Conservation (phyloP, 2,329 filamentous ascomycete genomes). For the Graphiopsis chlorocephala region DNA sequence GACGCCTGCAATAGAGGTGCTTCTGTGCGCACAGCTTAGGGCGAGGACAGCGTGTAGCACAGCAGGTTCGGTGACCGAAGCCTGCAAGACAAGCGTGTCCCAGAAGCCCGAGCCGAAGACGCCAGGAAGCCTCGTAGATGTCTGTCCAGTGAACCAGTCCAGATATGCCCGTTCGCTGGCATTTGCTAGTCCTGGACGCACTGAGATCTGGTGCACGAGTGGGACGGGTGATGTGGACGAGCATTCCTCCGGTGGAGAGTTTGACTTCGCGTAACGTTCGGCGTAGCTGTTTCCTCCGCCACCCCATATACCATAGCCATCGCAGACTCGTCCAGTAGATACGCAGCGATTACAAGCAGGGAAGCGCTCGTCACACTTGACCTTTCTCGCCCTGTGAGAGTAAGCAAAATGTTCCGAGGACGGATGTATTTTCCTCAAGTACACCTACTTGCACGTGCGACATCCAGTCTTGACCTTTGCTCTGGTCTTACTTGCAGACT, state of each 20-base stretch:
- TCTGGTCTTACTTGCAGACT: slow-evolving; percentile 6
- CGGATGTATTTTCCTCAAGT: not conserved
- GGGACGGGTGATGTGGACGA: slow-evolving; percentile 21
- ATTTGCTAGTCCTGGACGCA: slow-evolving; percentile 3
- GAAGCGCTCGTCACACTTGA: slow-evolving; percentile 39
- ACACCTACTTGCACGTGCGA: slow-evolving; percentile 30
- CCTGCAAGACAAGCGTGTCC: slow-evolving; percentile 40
- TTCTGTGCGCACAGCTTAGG: slow-evolving; percentile 37
- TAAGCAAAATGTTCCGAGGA: not conserved
- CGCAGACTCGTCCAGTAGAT: slow-evolving; percentile 38
- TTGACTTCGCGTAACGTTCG: slow-evolving; percentile 17
- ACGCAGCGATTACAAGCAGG: slow-evolving; percentile 39
- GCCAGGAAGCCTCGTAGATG: slow-evolving; percentile 36
- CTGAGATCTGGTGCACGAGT: slow-evolving; percentile 17
- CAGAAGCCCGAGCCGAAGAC: slow-evolving; percentile 38
- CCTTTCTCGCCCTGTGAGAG: slow-evolving; percentile 25
- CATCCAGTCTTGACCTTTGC: slow-evolving; percentile 23
- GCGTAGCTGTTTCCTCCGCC: slow-evolving; percentile 30
- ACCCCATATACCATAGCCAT: slow-evolving; percentile 46
- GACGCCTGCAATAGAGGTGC: slow-evolving; percentile 24
- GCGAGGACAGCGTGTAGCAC: slow-evolving; percentile 45
- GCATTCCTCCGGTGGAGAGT: slow-evolving; percentile 18
- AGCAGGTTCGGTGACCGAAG: slow-evolving; percentile 39
- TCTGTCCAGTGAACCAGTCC: slow-evolving; percentile 46
- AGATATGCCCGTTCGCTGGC: slow-evolving; percentile 35